phyloP scores from a whole-genome alignment of 2,329 filamentous ascomycete genomes.

The Pseudogymnoascus destructans region DNA sequence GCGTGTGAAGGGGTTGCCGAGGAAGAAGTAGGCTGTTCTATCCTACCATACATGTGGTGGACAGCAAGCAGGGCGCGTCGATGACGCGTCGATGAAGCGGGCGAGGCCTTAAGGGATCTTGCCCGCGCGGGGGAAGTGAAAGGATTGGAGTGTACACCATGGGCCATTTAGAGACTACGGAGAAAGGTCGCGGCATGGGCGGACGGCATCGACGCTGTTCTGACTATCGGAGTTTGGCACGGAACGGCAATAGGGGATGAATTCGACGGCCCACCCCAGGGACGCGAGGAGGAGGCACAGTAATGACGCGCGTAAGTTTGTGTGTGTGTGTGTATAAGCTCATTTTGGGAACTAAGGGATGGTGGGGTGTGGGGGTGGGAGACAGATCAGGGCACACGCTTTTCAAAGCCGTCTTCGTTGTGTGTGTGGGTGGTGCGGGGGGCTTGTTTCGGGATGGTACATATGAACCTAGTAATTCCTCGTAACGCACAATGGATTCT shows the following conservation, averaged over 20 bases:
- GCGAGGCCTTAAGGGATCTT: background rate
- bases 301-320: background rate
- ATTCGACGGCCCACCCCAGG: background rate
- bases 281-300: background rate
- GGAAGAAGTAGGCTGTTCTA: constrained; percentile 25
- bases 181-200: background rate
- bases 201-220: background rate
- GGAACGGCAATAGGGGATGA: background rate
- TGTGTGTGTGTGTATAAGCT: background rate
- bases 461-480: constrained; percentile 6
- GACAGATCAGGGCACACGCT: background rate
- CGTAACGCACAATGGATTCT: constrained; percentile 5
- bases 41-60: background rate
- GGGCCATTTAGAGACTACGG: background rate
- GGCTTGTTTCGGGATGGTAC: background rate
- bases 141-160: background rate
- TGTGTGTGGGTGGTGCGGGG: background rate
- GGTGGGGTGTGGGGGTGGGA: background rate
- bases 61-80: background rate
- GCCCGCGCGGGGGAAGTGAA: background rate
- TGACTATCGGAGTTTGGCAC: constrained; percentile 5
- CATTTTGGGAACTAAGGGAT: background rate
- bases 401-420: background rate
- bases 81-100: background rate
- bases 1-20: constrained; percentile 40